A percentile compares a stretch with the other conserved stretches of the same genome.
Evolutionary conservation across 2,329 filamentous ascomycete genomes (phyloP).

Genomic region (Curvularia spicifera): DNA sequence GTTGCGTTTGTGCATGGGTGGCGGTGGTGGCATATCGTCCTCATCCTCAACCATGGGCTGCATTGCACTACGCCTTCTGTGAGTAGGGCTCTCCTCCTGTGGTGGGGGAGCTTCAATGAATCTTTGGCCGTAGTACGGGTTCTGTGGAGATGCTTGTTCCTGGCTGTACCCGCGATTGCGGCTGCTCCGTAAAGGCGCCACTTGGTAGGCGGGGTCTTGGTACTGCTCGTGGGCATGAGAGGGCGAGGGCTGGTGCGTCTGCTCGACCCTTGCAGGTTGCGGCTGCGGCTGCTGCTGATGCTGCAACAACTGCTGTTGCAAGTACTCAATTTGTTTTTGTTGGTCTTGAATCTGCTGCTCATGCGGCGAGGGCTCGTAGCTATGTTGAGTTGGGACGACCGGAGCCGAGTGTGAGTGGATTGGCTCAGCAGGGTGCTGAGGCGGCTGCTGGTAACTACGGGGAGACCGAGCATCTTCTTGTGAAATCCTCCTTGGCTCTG

Average conservation of each 20-base stretch:
- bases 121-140: slow-evolving; percentile 44
- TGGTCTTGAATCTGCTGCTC: slow-evolving; percentile 19
- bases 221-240: slow-evolving; percentile 31
- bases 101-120: slow-evolving; percentile 35
- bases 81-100: slow-evolving; percentile 53
- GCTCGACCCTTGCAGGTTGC: slow-evolving; percentile 25
- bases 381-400: slow-evolving; percentile 45
- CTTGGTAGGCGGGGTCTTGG: slow-evolving; percentile 43
- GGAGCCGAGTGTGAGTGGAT: slow-evolving; percentile 56
- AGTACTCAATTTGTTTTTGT: slow-evolving; percentile 24
- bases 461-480: slow-evolving; percentile 39
- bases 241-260: slow-evolving; percentile 17
- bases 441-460: slow-evolving; percentile 30
- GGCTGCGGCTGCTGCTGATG: slow-evolving; percentile 29
- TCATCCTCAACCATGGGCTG: slow-evolving; percentile 70
- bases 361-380: slow-evolving; percentile 28
- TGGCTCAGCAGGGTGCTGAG: slow-evolving; percentile 34
- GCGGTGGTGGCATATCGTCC: slow-evolving; percentile 56
- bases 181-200: slow-evolving; percentile 44
- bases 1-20: slow-evolving; percentile 48
- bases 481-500: slow-evolving; percentile 31
- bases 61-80: slow-evolving; percentile 59
- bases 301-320: slow-evolving; percentile 18
- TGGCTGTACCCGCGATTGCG: slow-evolving; percentile 35
- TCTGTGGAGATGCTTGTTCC: slow-evolving; percentile 35